Evolutionary conservation across 768 basidiomycete genomes (phyloP).

Genomic region (Hirschioporus abietinus): DNA sequence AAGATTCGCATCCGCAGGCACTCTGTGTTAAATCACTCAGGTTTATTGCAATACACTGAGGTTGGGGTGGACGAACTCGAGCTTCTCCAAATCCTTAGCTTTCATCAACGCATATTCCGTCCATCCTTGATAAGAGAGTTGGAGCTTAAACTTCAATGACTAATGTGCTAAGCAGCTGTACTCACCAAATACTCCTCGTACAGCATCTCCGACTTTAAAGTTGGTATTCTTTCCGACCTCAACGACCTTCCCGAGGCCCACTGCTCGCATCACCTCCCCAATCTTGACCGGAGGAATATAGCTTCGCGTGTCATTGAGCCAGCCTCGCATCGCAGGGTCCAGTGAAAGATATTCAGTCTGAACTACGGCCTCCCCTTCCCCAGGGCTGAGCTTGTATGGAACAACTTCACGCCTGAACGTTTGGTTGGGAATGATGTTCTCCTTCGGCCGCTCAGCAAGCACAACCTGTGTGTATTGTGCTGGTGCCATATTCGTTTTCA

Average conservation of each 20-base stretch:
- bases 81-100: conserved; percentile 43
- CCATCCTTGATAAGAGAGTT: conserved; percentile 65
- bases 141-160: background rate
- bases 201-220: conserved; percentile 63
- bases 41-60: background rate
- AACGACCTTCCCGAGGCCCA: conserved; percentile 62
- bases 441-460: conserved; percentile 67
- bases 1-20: conserved; percentile 52
- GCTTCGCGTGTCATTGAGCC: conserved; percentile 66
- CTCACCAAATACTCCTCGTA: conserved; percentile 58
- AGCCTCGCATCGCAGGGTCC: conserved; percentile 88
- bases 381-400: conserved; percentile 48
- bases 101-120: conserved; percentile 64
- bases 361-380: conserved; percentile 48
- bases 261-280: conserved; percentile 71
- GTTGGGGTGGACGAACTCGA: conserved; percentile 41
- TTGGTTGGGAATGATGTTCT: conserved; percentile 54
- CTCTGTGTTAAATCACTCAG: conserved; percentile 26
- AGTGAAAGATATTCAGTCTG: conserved; percentile 73
- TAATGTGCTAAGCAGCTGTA: conserved; percentile 7
- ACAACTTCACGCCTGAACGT: conserved; percentile 65
- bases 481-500: conserved; percentile 15
- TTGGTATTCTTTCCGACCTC: conserved; percentile 47
- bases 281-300: conserved; percentile 71
- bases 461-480: conserved; percentile 59